A percentile compares a stretch with the other conserved stretches of the same genome.
These are phyloP conservation scores for Podosphaera leucotricha DNA, from an alignment of 2,329 filamentous ascomycete genomes.

Conservation along the genomic window DNA sequence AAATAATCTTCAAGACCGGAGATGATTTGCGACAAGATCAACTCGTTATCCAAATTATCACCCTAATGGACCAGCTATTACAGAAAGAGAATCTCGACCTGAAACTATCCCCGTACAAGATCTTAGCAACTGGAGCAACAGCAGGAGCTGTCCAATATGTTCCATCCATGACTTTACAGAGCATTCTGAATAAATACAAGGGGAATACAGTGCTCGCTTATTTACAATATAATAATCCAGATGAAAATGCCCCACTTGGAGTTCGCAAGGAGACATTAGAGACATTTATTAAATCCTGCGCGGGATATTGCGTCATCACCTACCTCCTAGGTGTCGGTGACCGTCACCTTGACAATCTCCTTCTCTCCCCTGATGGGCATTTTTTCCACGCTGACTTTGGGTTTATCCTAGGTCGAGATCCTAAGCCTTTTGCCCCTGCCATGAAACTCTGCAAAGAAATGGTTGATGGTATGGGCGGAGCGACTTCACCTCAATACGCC, in stretches of 20 bases:
- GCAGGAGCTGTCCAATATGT: constrained; percentile 90
- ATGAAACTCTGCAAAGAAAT: constrained; percentile 97
- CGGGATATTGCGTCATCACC: constrained; percentile 95
- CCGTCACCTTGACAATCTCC: constrained; percentile 81
- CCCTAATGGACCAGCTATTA: constrained; percentile 85
- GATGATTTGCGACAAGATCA: constrained; percentile 94
- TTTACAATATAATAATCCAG: constrained; percentile 71
- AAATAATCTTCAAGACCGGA: constrained; percentile 91
- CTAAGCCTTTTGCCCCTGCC: constrained; percentile 86
- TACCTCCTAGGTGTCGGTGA: constrained; percentile 94
- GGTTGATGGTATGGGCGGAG: constrained; percentile 94
- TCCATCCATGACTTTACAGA: constrained; percentile 61
- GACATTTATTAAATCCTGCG: constrained; percentile 85
- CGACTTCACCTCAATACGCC: constrained; percentile 55
- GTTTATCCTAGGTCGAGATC: constrained; percentile 89
- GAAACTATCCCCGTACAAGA: constrained; percentile 87
- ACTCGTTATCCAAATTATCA: constrained; percentile 91
- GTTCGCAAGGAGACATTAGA: constrained; percentile 85
- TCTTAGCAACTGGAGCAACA: constrained; percentile 72
- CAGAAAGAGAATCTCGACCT: constrained; percentile 92
- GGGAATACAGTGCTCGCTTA: constrained; percentile 54
- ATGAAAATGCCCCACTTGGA: constrained; percentile 56
- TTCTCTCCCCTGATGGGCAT: constrained; percentile 70
- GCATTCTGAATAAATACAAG: constrained; percentile 64
- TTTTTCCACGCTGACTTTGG: constrained; percentile 99